Percentiles rank a stretch among this genome's conserved stretches.
These are phyloP conservation scores for Thalia dealbata DNA, from an alignment of 176 grass and related monocot genomes.

Conservation along the genomic window DNA sequence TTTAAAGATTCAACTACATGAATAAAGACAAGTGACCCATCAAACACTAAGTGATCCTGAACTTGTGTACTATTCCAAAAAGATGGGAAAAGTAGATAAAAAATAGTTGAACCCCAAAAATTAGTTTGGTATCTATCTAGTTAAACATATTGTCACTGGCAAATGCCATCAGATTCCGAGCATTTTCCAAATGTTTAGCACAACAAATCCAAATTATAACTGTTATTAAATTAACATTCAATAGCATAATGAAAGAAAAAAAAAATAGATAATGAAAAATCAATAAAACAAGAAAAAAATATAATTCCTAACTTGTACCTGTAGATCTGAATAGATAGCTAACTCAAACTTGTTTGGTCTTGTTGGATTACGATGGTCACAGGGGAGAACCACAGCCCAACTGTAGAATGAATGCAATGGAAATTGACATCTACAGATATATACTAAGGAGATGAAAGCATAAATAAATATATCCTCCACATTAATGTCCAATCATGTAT, in stretches of 20 bases:
- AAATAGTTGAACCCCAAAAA: too few species aligned
- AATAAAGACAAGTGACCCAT: too few species aligned
- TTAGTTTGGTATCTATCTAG: too few species aligned
- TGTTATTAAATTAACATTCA: neutral
- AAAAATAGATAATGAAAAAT: neutral
- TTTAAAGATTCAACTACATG: too few species aligned
- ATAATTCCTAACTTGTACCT: slow-evolving; percentile 26
- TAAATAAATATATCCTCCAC: slow-evolving; percentile 8
- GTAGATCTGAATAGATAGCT: slow-evolving; percentile 67
- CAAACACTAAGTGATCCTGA: too few species aligned
- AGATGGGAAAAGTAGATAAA: too few species aligned
- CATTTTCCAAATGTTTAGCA: neutral
- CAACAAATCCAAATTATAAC: neutral
- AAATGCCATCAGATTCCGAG: too few species aligned
- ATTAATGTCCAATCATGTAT: slow-evolving; percentile 9
- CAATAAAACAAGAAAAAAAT: neutral
- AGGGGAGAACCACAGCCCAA: slow-evolving; percentile 78
- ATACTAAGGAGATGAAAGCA: slow-evolving; percentile 7
- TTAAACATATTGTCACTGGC: too few species aligned
- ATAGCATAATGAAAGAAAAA: neutral
- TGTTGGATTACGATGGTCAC: slow-evolving; percentile 34
- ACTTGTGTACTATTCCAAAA: too few species aligned
- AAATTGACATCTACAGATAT: slow-evolving; percentile 4
- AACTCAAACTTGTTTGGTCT: slow-evolving; percentile 63
- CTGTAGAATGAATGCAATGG: slow-evolving; percentile 29